Percentiles rank a stretch among this genome's conserved stretches.
Evolutionary conservation across 2,329 filamentous ascomycete genomes (phyloP).

Genomic region (Xylariaceae sp.): DNA sequence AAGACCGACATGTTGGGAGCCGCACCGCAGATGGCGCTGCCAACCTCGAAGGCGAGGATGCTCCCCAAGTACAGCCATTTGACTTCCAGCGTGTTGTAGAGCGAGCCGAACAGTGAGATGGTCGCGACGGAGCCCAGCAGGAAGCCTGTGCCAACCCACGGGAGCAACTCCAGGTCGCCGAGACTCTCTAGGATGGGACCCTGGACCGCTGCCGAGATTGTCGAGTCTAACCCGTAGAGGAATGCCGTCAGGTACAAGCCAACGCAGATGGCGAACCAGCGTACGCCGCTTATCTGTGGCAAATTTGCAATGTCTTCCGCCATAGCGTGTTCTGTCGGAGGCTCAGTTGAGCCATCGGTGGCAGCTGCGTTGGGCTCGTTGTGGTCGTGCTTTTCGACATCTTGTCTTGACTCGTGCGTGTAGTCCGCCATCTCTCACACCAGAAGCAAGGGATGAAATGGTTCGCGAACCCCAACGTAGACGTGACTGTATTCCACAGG

Average conservation of each 20-base stretch:
- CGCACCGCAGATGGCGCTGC: conserved; percentile 35
- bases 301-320: not conserved
- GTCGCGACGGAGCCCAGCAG: conserved; percentile 36
- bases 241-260: not conserved
- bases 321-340: not conserved
- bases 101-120: conserved; percentile 33
- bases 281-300: not conserved
- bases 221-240: not conserved
- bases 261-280: not conserved
- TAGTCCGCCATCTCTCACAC: not conserved
- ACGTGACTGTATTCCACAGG: too few species aligned
- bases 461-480: too few species aligned
- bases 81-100: conserved; percentile 38
- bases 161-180: conserved; percentile 32
- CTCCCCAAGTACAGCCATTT: conserved; percentile 34
- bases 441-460: not conserved
- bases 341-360: not conserved
- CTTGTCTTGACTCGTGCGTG: not conserved
- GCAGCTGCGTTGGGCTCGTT: not conserved
- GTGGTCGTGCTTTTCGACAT: not conserved
- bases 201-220: conserved; percentile 29
- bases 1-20: conserved; percentile 31
- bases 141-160: conserved; percentile 37
- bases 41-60: conserved; percentile 19
- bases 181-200: conserved; percentile 34